Evolutionary conservation across 768 basidiomycete species (phyloP).

Genomic region (Exidia glandulosa): DNA sequence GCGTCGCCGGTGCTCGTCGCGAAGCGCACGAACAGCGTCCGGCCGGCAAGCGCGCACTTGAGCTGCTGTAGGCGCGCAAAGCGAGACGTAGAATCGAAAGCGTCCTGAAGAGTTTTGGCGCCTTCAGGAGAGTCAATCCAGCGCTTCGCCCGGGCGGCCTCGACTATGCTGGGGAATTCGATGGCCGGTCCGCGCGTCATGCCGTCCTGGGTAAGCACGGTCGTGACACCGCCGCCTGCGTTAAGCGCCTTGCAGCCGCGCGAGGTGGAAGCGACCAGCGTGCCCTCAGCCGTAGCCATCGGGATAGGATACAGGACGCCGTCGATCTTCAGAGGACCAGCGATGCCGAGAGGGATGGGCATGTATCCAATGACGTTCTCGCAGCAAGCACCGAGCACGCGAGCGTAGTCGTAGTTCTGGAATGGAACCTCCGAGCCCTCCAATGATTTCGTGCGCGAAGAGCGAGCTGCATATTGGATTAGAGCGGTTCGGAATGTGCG

Average conservation of each 20-base stretch:
- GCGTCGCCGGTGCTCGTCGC: slow-evolving; percentile 93
- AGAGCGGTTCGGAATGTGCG: slow-evolving; percentile 1
- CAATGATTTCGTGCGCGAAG: slow-evolving; percentile 71
- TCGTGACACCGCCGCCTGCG: slow-evolving; percentile 88
- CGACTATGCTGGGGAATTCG: slow-evolving; percentile 74
- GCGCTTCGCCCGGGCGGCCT: slow-evolving; percentile 73
- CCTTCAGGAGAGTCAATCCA: slow-evolving; percentile 84
- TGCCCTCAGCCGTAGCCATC: slow-evolving; percentile 99
- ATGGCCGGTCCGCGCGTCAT: slow-evolving; percentile 99
- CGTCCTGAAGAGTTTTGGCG: slow-evolving; percentile 57
- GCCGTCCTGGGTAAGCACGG: slow-evolving; percentile 81
- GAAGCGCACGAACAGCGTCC: slow-evolving; percentile 88
- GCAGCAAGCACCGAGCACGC: slow-evolving; percentile 93
- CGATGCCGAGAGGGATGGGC: slow-evolving; percentile 91
- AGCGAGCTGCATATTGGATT: slow-evolving; percentile 47
- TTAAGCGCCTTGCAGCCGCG: slow-evolving; percentile 98
- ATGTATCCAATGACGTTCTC: slow-evolving; percentile 98
- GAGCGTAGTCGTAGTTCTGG: slow-evolving; percentile 82
- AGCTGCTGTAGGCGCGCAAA: slow-evolving; percentile 80
- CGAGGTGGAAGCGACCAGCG: slow-evolving; percentile 92
- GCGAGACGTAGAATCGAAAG: slow-evolving; percentile 90
- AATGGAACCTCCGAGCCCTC: slow-evolving; percentile 77
- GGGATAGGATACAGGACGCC: slow-evolving; percentile 79
- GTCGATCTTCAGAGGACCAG: slow-evolving; percentile 89
- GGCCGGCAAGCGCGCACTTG: slow-evolving; percentile 85